A percentile compares a stretch with the other conserved stretches of the same genome.
phyloP scores from a whole-genome alignment of 495 filamentous ascomycete species.

The Xylaria grammica region DNA sequence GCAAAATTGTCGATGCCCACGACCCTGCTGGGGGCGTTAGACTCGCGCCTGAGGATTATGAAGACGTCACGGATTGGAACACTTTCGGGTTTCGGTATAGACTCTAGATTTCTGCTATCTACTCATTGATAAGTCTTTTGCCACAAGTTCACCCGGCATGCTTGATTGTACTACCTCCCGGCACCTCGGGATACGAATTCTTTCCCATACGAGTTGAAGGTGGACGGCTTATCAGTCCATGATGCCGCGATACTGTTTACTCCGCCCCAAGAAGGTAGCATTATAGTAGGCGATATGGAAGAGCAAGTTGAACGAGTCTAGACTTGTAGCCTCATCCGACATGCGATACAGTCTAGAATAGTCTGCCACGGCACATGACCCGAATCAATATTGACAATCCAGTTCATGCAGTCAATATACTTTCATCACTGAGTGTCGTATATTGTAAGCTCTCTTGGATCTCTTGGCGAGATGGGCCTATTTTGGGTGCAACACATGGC shows the following conservation, averaged over 20 bases:
- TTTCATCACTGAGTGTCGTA: not conserved
- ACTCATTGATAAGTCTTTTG: not conserved
- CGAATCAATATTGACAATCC: not conserved
- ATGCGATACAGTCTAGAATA: not conserved
- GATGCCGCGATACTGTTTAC: too few species aligned
- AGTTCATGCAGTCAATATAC: not conserved
- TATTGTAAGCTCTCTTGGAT: not conserved
- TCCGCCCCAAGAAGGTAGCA: not conserved
- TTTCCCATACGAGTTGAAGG: too few species aligned
- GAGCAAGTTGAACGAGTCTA: not conserved
- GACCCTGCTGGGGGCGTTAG: conserved; percentile 37
- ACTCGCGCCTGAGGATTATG: conserved; percentile 54
- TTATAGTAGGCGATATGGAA: not conserved
- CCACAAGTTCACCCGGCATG: too few species aligned
- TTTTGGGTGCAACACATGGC: not conserved
- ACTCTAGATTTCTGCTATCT: conserved; percentile 18
- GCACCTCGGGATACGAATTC: too few species aligned
- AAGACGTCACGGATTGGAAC: conserved; percentile 58
- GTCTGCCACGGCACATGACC: not conserved
- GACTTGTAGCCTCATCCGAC: not conserved
- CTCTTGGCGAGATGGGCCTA: not conserved
- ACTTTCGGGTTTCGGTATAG: conserved; percentile 59
- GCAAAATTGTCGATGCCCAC: conserved; percentile 40
- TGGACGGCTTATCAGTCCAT: too few species aligned
- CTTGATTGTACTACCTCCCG: not conserved